These are phyloP conservation scores for Sophora flavescens DNA, from an alignment of 306 rosid species.

Conservation along the genomic window DNA sequence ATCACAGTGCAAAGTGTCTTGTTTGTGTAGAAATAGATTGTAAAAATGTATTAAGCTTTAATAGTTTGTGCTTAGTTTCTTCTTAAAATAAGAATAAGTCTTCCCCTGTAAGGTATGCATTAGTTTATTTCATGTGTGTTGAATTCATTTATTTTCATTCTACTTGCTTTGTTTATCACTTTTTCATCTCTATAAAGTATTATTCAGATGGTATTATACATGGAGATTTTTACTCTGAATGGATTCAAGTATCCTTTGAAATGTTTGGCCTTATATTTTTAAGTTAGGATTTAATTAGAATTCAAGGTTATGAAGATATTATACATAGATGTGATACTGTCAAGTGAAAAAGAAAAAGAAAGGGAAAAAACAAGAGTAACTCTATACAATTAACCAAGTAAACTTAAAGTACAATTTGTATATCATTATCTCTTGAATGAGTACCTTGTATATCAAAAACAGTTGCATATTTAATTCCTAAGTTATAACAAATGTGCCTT, in stretches of 20 bases:
- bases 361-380: no score
- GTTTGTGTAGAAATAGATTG: no score
- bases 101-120: neutral
- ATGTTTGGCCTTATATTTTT: no score
- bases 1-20: no score
- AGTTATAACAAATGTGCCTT: neutral
- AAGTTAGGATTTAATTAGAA: neutral
- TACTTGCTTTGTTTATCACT: neutral
- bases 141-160: neutral
- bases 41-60: no score
- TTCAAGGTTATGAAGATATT: neutral
- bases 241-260: no score
- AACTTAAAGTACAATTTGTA: neutral
- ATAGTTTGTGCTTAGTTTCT: neutral
- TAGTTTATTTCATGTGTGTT: neutral
- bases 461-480: neutral
- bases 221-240: neutral
- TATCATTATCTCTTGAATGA: neutral
- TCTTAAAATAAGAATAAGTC: neutral
- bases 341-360: no score
- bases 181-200: conserved; percentile 1
- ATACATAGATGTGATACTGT: no score
- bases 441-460: neutral
- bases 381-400: neutral
- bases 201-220: neutral